A percentile compares a stretch with the other conserved stretches of the same genome.
phyloP scores from a whole-genome alignment of 306 rosid genomes.

The Pterocarpus santalinus region DNA sequence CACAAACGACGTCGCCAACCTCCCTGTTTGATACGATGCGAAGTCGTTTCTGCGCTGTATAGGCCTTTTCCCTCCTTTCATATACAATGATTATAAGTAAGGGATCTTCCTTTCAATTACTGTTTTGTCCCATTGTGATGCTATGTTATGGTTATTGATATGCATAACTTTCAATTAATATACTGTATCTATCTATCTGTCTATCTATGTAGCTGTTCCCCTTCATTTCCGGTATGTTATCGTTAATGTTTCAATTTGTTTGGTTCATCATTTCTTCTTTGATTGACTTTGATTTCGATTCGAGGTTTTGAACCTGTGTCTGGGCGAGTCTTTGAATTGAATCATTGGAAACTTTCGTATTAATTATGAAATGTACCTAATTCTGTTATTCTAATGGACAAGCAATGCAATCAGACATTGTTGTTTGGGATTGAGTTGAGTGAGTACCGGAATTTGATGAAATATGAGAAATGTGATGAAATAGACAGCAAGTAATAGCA shows the following conservation, averaged over 20 bases:
- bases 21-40: slow-evolving; percentile 58
- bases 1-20: slow-evolving; percentile 53
- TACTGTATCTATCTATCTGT: neutral
- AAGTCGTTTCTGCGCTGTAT: slow-evolving; percentile 46
- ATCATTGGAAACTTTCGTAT: slow-evolving; percentile 15
- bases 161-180: neutral
- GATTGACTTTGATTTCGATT: slow-evolving; percentile 29
- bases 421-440: neutral
- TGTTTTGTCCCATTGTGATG: slow-evolving; percentile 30
- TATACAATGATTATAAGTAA: slow-evolving; percentile 29
- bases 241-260: neutral
- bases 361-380: neutral
- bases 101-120: slow-evolving; percentile 27
- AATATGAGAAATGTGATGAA: neutral
- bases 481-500: neutral
- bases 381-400: neutral
- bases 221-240: neutral
- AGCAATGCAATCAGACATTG: slow-evolving; percentile 12
- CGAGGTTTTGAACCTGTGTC: neutral
- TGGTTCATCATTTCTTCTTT: slow-evolving; percentile 12
- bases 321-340: slow-evolving; percentile 13
- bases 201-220: neutral
- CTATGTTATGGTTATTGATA: slow-evolving; percentile 1
- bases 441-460: slow-evolving; percentile 13
- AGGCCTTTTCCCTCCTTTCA: slow-evolving; percentile 43